Evolutionary conservation across 2,329 filamentous ascomycete genomes (phyloP).

Genomic region (Zalaria sp.): DNA sequence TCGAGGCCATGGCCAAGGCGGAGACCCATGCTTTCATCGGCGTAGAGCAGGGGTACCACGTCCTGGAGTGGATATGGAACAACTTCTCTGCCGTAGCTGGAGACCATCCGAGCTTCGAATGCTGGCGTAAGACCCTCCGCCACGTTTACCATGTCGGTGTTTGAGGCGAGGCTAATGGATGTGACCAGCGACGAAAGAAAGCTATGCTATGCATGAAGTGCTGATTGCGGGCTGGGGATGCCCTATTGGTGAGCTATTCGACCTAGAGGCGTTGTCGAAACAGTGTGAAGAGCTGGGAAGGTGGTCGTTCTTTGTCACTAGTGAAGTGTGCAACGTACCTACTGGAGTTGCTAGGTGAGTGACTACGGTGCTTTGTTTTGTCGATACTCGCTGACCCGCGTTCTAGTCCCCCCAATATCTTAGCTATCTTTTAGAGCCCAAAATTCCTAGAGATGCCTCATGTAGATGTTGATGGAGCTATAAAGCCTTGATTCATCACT

Average conservation of each 20-base stretch:
- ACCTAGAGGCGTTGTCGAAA: constrained; percentile 30
- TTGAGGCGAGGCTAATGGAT: not conserved
- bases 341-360: constrained; percentile 14
- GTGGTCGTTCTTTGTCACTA: constrained; percentile 34
- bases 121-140: constrained; percentile 14
- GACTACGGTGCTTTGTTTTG: no score
- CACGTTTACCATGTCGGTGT: not conserved
- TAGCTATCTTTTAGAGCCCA: constrained; percentile 11
- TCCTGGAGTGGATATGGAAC: constrained; percentile 28
- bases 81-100: constrained; percentile 23
- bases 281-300: constrained; percentile 23
- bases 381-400: no score
- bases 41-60: constrained; percentile 30
- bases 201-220: constrained; percentile 29
- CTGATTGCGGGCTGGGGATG: constrained; percentile 35
- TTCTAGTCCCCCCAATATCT: constrained; percentile 22
- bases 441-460: no score
- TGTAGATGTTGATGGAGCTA: no score
- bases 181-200: constrained; percentile 16
- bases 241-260: constrained; percentile 37
- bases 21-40: constrained; percentile 32
- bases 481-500: no score
- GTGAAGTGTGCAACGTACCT: constrained; percentile 32
- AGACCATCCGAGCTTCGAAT: constrained; percentile 23
- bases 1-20: constrained; percentile 21